phyloP scores from a whole-genome alignment of 1,139 yeast species.

The Pneumocystis jirovecii region DNA sequence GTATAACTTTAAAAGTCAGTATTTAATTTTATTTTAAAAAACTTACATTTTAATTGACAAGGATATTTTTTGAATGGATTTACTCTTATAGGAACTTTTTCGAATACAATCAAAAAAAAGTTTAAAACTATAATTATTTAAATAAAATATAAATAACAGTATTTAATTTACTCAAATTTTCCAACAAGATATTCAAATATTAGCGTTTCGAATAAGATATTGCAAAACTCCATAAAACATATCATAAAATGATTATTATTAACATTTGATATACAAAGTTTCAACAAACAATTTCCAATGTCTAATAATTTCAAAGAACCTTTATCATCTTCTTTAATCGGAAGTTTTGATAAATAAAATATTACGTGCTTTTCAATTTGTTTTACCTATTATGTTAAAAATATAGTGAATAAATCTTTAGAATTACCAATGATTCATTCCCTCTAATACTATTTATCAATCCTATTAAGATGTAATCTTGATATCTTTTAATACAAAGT shows the following conservation, averaged over 20 bases:
- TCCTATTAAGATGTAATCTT: not conserved
- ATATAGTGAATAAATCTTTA: not conserved
- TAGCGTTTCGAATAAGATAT: not conserved
- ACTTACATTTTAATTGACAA: not conserved
- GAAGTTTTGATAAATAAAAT: not conserved
- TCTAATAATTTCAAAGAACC: not conserved
- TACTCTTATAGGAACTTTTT: not conserved
- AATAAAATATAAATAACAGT: not conserved
- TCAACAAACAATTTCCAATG: not conserved
- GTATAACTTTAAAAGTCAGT: not conserved
- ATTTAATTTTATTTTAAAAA: not conserved
- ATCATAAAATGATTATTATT: not conserved
- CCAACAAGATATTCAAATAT: not conserved
- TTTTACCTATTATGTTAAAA: not conserved
- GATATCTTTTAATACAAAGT: not conserved
- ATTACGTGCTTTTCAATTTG: not conserved
- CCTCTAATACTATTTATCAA: not conserved
- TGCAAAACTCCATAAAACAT: not conserved
- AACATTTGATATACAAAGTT: not conserved
- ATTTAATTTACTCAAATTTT: not conserved
- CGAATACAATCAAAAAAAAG: not conserved
- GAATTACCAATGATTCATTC: not conserved
- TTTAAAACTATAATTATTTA: not conserved
- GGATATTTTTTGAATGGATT: not conserved
- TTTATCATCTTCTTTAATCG: not conserved